phyloP scores from a whole-genome alignment of 768 basidiomycete species.

The Rossbeevera mucosa region DNA sequence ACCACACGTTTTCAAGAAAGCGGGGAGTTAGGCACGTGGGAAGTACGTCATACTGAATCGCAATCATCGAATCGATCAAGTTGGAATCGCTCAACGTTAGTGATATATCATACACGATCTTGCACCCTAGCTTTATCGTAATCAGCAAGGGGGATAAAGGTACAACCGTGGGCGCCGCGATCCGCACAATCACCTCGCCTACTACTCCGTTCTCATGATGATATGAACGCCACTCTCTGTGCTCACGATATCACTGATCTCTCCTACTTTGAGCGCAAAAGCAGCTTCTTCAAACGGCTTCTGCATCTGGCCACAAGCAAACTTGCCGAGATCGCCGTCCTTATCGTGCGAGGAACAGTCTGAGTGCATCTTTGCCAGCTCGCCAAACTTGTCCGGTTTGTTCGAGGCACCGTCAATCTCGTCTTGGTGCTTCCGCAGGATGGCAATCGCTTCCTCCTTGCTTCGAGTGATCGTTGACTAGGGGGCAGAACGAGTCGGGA shows the following conservation, averaged over 20 bases:
- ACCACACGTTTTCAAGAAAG: no score
- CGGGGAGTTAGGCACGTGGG: neutral
- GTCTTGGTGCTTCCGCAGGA: slow-evolving; percentile 59
- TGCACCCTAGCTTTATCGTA: neutral
- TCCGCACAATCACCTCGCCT: slow-evolving; percentile 13
- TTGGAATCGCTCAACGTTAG: neutral
- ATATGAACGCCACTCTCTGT: slow-evolving; percentile 96
- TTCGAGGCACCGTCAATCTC: slow-evolving; percentile 47
- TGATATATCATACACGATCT: slow-evolving; percentile 3
- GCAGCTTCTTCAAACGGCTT: slow-evolving; percentile 93
- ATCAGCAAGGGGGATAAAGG: neutral
- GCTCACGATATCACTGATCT: slow-evolving; percentile 78
- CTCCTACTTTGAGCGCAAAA: slow-evolving; percentile 62
- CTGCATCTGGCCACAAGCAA: slow-evolving; percentile 89
- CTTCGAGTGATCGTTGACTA: slow-evolving; percentile 71
- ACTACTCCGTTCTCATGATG: slow-evolving; percentile 83
- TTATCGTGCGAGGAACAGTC: slow-evolving; percentile 86
- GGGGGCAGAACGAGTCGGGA: slow-evolving; percentile 32
- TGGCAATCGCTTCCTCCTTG: slow-evolving; percentile 85
- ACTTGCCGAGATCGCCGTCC: slow-evolving; percentile 85
- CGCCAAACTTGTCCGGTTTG: slow-evolving; percentile 60
- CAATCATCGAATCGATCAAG: no score
- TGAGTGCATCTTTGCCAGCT: slow-evolving; percentile 71
- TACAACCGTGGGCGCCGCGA: neutral
- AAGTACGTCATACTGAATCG: neutral